phyloP scores from a whole-genome alignment of 2,329 filamentous ascomycete species.

The Colletotrichum godetiae region DNA sequence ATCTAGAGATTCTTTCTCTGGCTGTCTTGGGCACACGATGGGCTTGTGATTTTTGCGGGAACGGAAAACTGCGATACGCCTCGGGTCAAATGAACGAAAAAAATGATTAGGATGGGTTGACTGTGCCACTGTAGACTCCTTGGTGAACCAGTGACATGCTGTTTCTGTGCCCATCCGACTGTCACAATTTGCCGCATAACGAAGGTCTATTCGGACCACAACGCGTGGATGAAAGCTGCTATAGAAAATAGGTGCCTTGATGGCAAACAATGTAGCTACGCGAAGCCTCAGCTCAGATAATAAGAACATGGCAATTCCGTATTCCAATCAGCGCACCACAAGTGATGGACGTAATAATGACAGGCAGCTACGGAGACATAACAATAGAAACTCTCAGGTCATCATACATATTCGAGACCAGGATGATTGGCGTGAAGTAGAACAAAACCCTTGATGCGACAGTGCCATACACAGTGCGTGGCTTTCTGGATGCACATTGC shows the following conservation, averaged over 20 bases:
- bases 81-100: slow-evolving; percentile 34
- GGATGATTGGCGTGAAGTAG: neutral
- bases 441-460: neutral
- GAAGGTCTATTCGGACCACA: neutral
- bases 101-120: slow-evolving; percentile 33
- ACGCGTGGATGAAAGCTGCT: neutral
- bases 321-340: neutral
- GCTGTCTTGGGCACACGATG: slow-evolving; percentile 33
- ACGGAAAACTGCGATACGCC: slow-evolving; percentile 36
- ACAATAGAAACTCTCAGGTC: neutral
- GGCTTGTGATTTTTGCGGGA: slow-evolving; percentile 36
- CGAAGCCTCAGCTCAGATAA: neutral
- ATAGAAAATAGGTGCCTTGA: neutral
- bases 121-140: neutral
- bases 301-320: neutral
- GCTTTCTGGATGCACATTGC: neutral
- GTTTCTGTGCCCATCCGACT: neutral
- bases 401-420: neutral
- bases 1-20: slow-evolving; percentile 35
- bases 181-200: neutral
- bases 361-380: too few relatives aligned
- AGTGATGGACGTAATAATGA: neutral
- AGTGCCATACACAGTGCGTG: neutral
- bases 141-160: slow-evolving; percentile 7
- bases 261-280: neutral